phyloP scores from a whole-genome alignment of 108 stramenopile species.

The Cyclotella choctawhatcheeana region DNA sequence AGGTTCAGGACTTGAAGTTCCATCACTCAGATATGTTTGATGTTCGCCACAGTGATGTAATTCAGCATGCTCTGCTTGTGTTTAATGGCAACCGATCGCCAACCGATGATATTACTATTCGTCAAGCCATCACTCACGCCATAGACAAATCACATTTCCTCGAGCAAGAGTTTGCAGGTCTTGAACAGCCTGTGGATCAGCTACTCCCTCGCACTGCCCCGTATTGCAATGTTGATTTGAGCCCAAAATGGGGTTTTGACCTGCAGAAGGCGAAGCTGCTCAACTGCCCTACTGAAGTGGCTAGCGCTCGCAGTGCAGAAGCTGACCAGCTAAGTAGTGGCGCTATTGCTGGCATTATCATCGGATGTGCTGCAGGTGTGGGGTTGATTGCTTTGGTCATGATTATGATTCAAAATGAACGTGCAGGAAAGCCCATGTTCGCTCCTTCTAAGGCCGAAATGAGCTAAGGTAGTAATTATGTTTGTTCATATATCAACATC shows the following conservation, averaged over 20 bases:
- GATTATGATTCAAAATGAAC: conserved; percentile 48
- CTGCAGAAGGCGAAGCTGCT: conserved; percentile 65
- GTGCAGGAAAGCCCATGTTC: conserved; percentile 63
- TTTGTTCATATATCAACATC: no score
- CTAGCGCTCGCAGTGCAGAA: neutral
- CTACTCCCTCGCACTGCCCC: conserved; percentile 58
- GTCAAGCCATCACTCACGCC: conserved; percentile 70
- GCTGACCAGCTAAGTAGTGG: conserved; percentile 22
- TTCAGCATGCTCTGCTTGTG: conserved; percentile 62
- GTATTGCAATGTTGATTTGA: conserved; percentile 70
- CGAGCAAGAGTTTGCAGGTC: conserved; percentile 59
- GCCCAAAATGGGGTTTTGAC: conserved; percentile 70
- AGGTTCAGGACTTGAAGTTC: conserved; percentile 51
- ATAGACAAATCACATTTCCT: conserved; percentile 65
- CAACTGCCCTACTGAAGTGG: conserved; percentile 35
- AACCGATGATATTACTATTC: conserved; percentile 54
- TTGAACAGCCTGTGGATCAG: conserved; percentile 55
- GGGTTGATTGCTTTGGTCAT: conserved; percentile 30
- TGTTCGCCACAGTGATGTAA: conserved; percentile 52
- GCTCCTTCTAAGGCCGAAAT: neutral
- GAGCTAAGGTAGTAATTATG: no score
- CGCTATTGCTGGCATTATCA: conserved; percentile 39
- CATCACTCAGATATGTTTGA: conserved; percentile 40
- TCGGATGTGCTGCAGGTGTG: conserved; percentile 24
- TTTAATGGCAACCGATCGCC: conserved; percentile 58